Percentiles rank a stretch among this genome's conserved stretches.
phyloP scores from a whole-genome alignment of 768 basidiomycete genomes.

The Calvatia gigantea region DNA sequence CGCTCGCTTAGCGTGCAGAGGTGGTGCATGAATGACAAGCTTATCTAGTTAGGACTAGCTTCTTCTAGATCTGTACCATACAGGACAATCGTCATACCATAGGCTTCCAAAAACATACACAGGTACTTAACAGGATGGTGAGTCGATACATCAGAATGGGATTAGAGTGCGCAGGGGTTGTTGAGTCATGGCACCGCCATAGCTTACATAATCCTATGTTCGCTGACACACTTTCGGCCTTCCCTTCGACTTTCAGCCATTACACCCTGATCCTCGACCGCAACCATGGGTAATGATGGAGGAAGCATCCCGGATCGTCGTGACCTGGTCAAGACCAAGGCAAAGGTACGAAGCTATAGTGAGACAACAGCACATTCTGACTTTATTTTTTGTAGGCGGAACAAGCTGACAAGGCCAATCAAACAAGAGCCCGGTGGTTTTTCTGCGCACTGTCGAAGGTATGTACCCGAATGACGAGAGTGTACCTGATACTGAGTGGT shows the following conservation, averaged over 20 bases:
- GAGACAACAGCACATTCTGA: background rate
- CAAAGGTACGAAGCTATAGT: slow-evolving; percentile 46
- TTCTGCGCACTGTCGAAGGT: slow-evolving; percentile 97
- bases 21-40: too few relatives aligned
- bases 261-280: background rate
- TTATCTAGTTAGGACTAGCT: too few relatives aligned
- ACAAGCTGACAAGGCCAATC: slow-evolving; percentile 88
- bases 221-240: background rate
- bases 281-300: slow-evolving; percentile 80
- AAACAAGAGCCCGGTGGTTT: slow-evolving; percentile 83
- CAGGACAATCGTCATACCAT: too few relatives aligned
- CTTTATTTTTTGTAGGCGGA: slow-evolving; percentile 48
- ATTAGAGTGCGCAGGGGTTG: too few relatives aligned
- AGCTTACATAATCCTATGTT: background rate
- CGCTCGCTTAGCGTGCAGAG: too few relatives aligned
- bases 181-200: background rate
- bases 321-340: slow-evolving; percentile 70
- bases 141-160: background rate
- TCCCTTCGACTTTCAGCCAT: background rate
- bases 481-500: background rate
- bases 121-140: background rate
- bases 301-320: slow-evolving; percentile 84
- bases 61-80: too few relatives aligned
- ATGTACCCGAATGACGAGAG: slow-evolving; percentile 14
- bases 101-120: too few relatives aligned